Conservation (phyloP, 2,329 filamentous ascomycete genomes). For the Fusarium chaquense region DNA sequence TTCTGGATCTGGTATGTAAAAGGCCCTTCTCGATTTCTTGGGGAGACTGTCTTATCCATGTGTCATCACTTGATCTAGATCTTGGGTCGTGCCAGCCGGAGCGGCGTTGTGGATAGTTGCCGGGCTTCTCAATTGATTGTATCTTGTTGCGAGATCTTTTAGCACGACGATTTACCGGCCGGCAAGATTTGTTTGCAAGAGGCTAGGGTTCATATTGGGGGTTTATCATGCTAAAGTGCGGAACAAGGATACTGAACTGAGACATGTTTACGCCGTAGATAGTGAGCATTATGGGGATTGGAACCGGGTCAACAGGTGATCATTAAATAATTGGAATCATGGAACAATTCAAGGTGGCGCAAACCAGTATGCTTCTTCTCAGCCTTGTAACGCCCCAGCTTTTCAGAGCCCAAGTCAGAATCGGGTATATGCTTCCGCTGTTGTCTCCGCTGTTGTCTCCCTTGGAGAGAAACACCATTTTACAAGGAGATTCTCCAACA, state of each 20-base stretch:
- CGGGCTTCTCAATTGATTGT: background rate
- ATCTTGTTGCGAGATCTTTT: background rate
- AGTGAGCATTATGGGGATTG: background rate
- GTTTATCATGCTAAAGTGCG: background rate
- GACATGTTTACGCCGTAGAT: background rate
- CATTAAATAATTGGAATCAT: background rate
- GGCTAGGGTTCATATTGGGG: background rate
- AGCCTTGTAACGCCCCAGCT: background rate
- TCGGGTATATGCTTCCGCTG: background rate
- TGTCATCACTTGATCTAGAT: background rate
- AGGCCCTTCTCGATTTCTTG: background rate
- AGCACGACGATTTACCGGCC: background rate
- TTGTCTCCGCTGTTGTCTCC: background rate
- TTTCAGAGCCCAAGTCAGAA: background rate
- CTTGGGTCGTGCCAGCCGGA: background rate
- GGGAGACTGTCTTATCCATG: fast-evolving
- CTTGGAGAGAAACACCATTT: background rate
- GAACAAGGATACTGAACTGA: background rate
- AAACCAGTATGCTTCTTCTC: background rate
- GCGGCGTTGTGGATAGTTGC: background rate
- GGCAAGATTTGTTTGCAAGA: background rate
- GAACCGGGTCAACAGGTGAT: background rate
- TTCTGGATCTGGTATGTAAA: background rate
- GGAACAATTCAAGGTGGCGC: background rate
- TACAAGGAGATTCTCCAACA: background rate